These are phyloP conservation scores for Hura crepitans DNA, from an alignment of 441 rosid genomes.

Conservation along the genomic window DNA sequence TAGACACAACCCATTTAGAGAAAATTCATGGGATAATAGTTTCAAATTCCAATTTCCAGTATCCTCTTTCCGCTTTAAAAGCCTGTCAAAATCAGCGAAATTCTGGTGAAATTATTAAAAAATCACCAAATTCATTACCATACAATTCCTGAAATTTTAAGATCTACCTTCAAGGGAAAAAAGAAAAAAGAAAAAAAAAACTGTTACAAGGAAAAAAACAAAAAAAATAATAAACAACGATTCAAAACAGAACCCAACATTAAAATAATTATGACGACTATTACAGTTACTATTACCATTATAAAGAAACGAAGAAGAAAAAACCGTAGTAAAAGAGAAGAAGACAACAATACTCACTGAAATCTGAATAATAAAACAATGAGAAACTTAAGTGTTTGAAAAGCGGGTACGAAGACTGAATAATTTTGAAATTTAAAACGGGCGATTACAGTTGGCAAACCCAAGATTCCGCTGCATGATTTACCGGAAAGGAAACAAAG, in stretches of 20 bases:
- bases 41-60: background rate
- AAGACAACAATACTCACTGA: background rate
- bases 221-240: background rate
- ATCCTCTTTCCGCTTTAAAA: background rate
- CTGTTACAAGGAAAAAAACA: slow-evolving; percentile 17
- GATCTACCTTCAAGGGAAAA: too few relatives aligned
- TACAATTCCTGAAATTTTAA: background rate
- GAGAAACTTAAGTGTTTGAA: background rate
- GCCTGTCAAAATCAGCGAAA: slow-evolving; percentile 1
- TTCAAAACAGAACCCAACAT: background rate
- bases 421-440: background rate
- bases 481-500: background rate
- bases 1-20: slow-evolving; percentile 84
- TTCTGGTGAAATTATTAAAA: background rate
- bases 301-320: background rate
- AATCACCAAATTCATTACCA: background rate
- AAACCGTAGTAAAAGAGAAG: background rate
- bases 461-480: background rate
- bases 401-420: background rate
- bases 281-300: background rate
- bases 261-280: background rate
- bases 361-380: background rate
- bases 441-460: background rate
- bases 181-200: background rate
- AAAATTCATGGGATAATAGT: slow-evolving; percentile 13